These are phyloP conservation scores for Flaveria brownii DNA, from an alignment of 129 eudicot genomes.

Conservation along the genomic window DNA sequence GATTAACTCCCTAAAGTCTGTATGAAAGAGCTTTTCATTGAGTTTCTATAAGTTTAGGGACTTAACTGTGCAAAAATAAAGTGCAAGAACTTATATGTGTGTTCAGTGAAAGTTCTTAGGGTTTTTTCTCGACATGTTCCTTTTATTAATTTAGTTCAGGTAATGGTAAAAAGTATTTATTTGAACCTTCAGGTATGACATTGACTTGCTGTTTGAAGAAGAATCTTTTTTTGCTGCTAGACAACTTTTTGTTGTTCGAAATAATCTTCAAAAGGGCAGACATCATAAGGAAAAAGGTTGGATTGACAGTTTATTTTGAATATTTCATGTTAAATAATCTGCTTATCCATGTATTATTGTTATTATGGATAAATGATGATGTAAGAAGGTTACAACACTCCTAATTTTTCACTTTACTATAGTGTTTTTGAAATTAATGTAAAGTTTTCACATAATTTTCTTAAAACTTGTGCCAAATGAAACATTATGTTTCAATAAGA, in stretches of 20 bases:
- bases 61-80: not conserved
- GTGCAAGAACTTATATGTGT: not conserved
- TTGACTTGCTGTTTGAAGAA: constrained; percentile 40
- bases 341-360: not conserved
- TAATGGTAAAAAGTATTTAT: constrained; percentile 3
- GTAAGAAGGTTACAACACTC: too few species aligned
- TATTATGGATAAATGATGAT: not conserved
- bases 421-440: too few species aligned
- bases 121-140: not conserved
- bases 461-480: not conserved
- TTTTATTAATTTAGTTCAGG: not conserved
- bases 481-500: not conserved
- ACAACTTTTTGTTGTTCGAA: constrained; percentile 49
- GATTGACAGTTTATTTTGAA: not conserved
- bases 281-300: constrained; percentile 56
- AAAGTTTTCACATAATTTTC: not conserved
- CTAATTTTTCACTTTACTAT: too few species aligned
- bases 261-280: constrained; percentile 54
- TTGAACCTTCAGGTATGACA: constrained; percentile 47
- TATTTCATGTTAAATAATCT: not conserved
- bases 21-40: not conserved
- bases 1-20: not conserved
- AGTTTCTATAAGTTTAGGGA: too few species aligned
- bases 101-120: not conserved
- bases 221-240: constrained; percentile 55